Evolutionary conservation across 768 basidiomycete species (phyloP), one percentile per base, ranked within the genome.

Genomic region (Tulasnella sp.): DNA sequence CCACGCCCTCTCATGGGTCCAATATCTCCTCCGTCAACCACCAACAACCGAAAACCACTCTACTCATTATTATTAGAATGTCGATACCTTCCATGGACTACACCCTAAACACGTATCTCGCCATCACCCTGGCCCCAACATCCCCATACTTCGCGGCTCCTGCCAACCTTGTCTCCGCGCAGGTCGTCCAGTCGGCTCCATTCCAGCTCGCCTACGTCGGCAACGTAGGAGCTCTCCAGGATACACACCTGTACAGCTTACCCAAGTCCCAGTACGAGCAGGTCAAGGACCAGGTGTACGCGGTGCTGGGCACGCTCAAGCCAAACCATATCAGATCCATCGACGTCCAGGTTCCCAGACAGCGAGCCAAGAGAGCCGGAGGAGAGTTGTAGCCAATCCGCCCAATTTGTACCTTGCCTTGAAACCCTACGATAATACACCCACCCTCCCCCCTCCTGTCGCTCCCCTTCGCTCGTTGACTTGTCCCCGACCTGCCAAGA

Each of bases 221-320:
- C 26, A 39, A 35, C 42, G 76, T 77, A 35, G 76, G 76, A 15
- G 32, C 55, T 6, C 42, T 77, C 16, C 61, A 71, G 26, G 76
- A 77, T 29, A 51, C 51, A 23, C 76, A 77, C 39, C 76, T 77
- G 13, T 77, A 70, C 76, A 77, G 76, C 42, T n/a, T 77, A 35
- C 76, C 76, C 57, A 77, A 77, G 61, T 40, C 61, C 29, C 37
- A 35, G n/a, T 77, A 40, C 35, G 61, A 77, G 76, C 37, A 35
- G 67, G 76, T 77, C 39, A 77, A 77, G 76, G 55, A 67, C 37
- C 76, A 77, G 67, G 67, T 77, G 16, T 71, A 32, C 20, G 70
- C 61, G 15, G 39, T 35, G 23, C 48, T 77, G 6, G 57, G n/a
- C 26, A 69, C 40, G 11, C 35, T 77, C 4, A 42, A 44, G 42